phyloP scores from a whole-genome alignment of 2,329 filamentous ascomycete species.

The Neonectria hederae region DNA sequence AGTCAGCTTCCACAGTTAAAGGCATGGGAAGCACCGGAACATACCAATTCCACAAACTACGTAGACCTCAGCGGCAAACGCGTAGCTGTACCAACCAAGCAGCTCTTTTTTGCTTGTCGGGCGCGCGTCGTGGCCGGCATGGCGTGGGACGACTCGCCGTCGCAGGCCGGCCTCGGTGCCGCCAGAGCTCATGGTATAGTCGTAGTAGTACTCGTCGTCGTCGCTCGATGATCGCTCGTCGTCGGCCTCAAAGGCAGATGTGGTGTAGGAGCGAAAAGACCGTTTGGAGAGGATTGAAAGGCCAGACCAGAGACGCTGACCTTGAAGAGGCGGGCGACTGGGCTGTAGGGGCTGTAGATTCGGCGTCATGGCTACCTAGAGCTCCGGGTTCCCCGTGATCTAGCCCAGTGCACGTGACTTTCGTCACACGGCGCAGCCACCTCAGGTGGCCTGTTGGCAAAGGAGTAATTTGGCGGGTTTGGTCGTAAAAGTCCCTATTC shows the following conservation, averaged over 20 bases:
- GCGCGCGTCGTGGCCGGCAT: conserved; percentile 86
- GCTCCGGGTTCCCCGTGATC: conserved; percentile 33
- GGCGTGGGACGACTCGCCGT: conserved; percentile 59
- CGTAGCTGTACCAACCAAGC: conserved; percentile 94
- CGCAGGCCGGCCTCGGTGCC: conserved; percentile 50
- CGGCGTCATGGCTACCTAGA: conserved; percentile 35
- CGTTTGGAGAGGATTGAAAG: conserved; percentile 63
- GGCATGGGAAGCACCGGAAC: conserved; percentile 43
- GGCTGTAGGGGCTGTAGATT: conserved; percentile 41
- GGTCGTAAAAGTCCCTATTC: conserved; percentile 6
- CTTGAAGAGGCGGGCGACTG: conserved; percentile 54
- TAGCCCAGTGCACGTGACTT: conserved; percentile 41
- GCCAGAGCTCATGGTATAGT: conserved; percentile 47
- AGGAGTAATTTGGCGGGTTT: conserved; percentile 9
- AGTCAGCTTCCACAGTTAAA: conserved; percentile 12
- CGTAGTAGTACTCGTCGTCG: conserved; percentile 36
- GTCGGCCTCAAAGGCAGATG: conserved; percentile 74
- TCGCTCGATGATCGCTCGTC: conserved; percentile 69
- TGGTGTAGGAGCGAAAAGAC: conserved; percentile 64
- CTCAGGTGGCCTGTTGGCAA: conserved; percentile 17
- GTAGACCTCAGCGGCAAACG: conserved; percentile 96
- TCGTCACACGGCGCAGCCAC: conserved; percentile 36
- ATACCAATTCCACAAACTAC: conserved; percentile 82
- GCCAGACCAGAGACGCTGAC: conserved; percentile 57
- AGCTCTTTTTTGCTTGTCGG: conserved; percentile 89